Percentiles rank a stretch among this genome's conserved stretches.
These are phyloP conservation scores for Centaurea solstitialis DNA, from an alignment of 129 eudicot genomes.

Conservation along the genomic window DNA sequence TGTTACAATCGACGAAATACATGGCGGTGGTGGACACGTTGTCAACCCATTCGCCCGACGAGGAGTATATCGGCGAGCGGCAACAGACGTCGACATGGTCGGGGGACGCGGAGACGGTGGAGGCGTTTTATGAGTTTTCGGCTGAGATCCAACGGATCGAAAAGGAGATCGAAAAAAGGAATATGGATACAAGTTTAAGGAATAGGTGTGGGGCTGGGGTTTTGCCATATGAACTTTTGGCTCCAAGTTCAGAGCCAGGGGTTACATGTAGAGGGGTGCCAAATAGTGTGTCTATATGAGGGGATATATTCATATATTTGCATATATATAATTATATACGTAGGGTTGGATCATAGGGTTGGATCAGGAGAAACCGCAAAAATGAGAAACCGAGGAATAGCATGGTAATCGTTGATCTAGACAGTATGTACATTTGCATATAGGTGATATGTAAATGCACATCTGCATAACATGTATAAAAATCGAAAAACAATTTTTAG, in stretches of 20 bases:
- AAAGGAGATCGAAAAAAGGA: conserved; percentile 75
- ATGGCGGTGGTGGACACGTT: conserved; percentile 97
- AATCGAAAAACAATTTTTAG: too few relatives aligned
- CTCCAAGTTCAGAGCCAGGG: conserved; percentile 89
- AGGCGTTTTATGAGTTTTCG: conserved; percentile 74
- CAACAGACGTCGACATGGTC: conserved; percentile 75
- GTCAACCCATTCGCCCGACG: conserved; percentile 96
- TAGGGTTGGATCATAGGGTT: neutral
- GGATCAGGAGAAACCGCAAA: neutral
- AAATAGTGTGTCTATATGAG: conserved; percentile 83
- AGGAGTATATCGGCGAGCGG: conserved; percentile 93
- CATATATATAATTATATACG: too few relatives aligned
- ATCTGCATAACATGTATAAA: too few relatives aligned
- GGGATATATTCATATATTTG: too few relatives aligned
- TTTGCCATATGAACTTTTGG: conserved; percentile 87
- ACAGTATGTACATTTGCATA: too few relatives aligned
- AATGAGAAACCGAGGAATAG: too few relatives aligned
- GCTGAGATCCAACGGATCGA: conserved; percentile 69
- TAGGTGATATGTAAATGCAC: too few relatives aligned
- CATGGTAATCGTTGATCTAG: too few relatives aligned
- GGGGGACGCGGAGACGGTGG: conserved; percentile 73
- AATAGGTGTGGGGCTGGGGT: conserved; percentile 99
- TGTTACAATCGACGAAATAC: conserved; percentile 75
- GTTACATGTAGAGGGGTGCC: conserved; percentile 96
- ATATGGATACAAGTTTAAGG: conserved; percentile 51